A percentile compares a stretch with the other conserved stretches of the same genome.
phyloP scores from a whole-genome alignment of 2,329 filamentous ascomycete genomes.

The Didymella exigua region DNA sequence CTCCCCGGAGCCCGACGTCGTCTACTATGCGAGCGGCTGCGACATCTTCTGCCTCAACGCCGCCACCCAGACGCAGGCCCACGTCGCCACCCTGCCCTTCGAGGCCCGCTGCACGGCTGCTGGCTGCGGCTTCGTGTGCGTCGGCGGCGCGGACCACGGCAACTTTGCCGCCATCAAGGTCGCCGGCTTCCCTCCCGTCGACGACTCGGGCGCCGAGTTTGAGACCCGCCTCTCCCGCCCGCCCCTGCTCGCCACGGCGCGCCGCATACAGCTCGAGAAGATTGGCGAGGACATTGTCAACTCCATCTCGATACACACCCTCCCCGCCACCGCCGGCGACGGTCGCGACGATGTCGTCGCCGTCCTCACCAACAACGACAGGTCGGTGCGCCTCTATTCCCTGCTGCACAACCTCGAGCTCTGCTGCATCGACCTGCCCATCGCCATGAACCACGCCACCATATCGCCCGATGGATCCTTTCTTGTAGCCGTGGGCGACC shows the following conservation, averaged over 20 bases:
- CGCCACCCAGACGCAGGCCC: conserved; percentile 72
- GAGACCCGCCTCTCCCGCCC: conserved; percentile 37
- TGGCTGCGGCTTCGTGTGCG: conserved; percentile 84
- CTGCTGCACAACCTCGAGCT: conserved; percentile 71
- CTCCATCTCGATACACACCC: conserved; percentile 67
- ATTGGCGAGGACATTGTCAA: conserved; percentile 70
- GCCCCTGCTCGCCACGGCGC: conserved; percentile 47
- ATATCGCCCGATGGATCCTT: conserved; percentile 86
- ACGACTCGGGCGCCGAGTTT: conserved; percentile 58
- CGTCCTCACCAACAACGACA: conserved; percentile 88
- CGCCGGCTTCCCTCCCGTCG: conserved; percentile 47
- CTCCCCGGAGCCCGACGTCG: conserved; percentile 72
- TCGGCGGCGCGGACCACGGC: conserved; percentile 81
- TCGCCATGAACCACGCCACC: conserved; percentile 91
- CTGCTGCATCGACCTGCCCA: conserved; percentile 74
- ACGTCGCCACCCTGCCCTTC: conserved; percentile 71
- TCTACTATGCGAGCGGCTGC: conserved; percentile 83
- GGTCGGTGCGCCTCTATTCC: conserved; percentile 82
- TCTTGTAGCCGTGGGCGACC: conserved; percentile 84
- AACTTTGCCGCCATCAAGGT: conserved; percentile 83
- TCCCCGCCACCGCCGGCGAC: conserved; percentile 48
- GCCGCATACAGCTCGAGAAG: conserved; percentile 58
- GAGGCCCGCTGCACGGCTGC: conserved; percentile 85
- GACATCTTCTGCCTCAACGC: conserved; percentile 66
- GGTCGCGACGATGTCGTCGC: conserved; percentile 68